Evolutionary conservation across 768 basidiomycete genomes (phyloP).

Genomic region (Polyporus arcularius): DNA sequence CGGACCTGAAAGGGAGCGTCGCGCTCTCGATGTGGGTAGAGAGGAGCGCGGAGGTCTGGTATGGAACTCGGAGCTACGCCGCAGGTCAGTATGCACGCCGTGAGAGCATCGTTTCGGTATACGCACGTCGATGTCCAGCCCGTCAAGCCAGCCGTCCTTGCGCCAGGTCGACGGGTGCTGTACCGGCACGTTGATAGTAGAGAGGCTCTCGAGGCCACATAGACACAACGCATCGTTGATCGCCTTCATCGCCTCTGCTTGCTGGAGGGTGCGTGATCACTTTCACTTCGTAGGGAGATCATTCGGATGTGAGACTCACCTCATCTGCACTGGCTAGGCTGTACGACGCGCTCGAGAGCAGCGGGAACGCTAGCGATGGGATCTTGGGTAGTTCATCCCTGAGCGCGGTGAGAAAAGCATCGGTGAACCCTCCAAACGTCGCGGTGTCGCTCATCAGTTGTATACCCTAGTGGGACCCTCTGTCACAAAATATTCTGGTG

Average conservation of each 20-base stretch:
- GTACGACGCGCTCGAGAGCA: constrained; percentile 51
- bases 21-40: constrained; percentile 39
- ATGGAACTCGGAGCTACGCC: constrained; percentile 25
- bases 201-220: constrained; percentile 29
- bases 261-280: constrained; percentile 35
- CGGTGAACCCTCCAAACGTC: constrained; percentile 66
- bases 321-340: constrained; percentile 38
- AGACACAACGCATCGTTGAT: constrained; percentile 65
- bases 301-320: constrained; percentile 37
- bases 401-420: constrained; percentile 57
- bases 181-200: constrained; percentile 32
- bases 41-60: constrained; percentile 37
- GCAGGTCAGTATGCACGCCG: not conserved
- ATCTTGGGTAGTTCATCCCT: constrained; percentile 70
- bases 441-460: constrained; percentile 65
- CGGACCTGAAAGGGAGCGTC: constrained; percentile 36
- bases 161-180: constrained; percentile 31
- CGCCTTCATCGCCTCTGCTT: constrained; percentile 35
- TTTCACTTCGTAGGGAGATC: constrained; percentile 14
- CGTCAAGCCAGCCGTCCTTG: constrained; percentile 26
- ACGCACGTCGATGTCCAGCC: constrained; percentile 30
- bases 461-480: constrained; percentile 50
- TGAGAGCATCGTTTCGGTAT: not conserved
- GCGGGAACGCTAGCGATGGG: constrained; percentile 56
- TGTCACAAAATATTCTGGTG: not conserved